Conservation (phyloP, 768 basidiomycete species). For the Panaeolus cyanescens region DNA sequence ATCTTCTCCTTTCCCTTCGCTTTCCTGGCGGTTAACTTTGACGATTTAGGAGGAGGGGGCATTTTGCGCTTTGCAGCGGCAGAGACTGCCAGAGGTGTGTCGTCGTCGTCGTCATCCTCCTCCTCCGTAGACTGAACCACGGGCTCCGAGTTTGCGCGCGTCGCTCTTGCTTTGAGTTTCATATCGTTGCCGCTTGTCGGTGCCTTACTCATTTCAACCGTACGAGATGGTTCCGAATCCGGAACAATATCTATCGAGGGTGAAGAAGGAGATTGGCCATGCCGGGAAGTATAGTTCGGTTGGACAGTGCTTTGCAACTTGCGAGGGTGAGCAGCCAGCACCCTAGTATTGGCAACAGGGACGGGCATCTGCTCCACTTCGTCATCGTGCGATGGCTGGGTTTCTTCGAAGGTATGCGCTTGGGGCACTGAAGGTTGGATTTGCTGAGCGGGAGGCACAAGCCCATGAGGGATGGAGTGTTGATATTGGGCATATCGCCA, state of each 20-base stretch:
- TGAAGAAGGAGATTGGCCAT: slow-evolving; percentile 3
- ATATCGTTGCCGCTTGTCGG: slow-evolving; percentile 4
- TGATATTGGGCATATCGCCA: slow-evolving; percentile 27
- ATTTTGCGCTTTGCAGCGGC: slow-evolving; percentile 6
- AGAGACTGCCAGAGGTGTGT: slow-evolving; percentile 10
- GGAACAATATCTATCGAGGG: slow-evolving; percentile 53
- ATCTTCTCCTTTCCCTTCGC: background rate
- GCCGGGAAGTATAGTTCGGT: background rate
- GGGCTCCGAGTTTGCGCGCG: background rate
- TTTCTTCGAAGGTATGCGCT: slow-evolving; percentile 19
- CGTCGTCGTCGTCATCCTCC: slow-evolving; percentile 12
- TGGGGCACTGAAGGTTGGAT: background rate
- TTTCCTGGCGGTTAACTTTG: background rate
- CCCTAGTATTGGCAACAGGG: background rate
- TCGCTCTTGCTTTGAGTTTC: background rate
- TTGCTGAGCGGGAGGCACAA: background rate
- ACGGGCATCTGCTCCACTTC: background rate
- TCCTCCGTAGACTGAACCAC: background rate
- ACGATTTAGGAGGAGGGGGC: slow-evolving; percentile 6
- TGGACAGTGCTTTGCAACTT: background rate
- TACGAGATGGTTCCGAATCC: slow-evolving; percentile 60
- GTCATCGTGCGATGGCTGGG: slow-evolving; percentile 20
- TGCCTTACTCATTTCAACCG: slow-evolving; percentile 19
- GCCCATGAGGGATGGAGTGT: background rate
- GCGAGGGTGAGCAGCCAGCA: background rate